These are phyloP conservation scores for Terana coerulea DNA, from an alignment of 768 basidiomycete genomes.

Conservation along the genomic window DNA sequence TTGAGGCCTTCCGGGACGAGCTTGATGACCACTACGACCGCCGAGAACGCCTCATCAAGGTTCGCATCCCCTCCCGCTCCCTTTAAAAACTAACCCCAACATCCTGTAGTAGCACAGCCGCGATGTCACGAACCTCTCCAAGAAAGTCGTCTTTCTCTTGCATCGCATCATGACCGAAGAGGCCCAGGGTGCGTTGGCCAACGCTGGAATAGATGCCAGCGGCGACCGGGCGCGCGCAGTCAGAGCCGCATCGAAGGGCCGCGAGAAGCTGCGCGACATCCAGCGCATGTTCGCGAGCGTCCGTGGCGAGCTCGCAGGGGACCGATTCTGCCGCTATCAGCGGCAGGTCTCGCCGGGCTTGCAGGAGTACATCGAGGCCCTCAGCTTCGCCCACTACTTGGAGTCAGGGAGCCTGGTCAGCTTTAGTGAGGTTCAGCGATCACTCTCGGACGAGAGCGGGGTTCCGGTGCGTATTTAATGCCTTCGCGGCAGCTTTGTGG, in stretches of 20 bases:
- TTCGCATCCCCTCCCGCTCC: slow-evolving; percentile 24
- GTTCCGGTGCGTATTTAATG: slow-evolving; percentile 48
- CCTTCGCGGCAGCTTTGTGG: background rate
- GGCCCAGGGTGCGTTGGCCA: slow-evolving; percentile 14
- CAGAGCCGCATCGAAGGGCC: slow-evolving; percentile 47
- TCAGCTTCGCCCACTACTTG: slow-evolving; percentile 86
- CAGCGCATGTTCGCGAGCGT: slow-evolving; percentile 60
- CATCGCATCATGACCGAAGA: slow-evolving; percentile 65
- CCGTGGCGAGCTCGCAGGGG: slow-evolving; percentile 56
- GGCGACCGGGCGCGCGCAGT: slow-evolving; percentile 32
- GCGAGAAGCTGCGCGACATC: slow-evolving; percentile 64
- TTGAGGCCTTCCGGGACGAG: slow-evolving; percentile 62
- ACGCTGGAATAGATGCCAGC: slow-evolving; percentile 9
- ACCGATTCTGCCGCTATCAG: slow-evolving; percentile 76
- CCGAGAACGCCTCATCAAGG: slow-evolving; percentile 89
- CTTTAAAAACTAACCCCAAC: background rate
- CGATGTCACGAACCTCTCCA: slow-evolving; percentile 87
- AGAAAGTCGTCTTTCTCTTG: slow-evolving; percentile 90
- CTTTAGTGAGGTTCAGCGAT: slow-evolving; percentile 60
- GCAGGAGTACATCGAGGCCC: slow-evolving; percentile 95
- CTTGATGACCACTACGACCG: slow-evolving; percentile 85
- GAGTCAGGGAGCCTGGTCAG: slow-evolving; percentile 65
- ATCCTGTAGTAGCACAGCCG: slow-evolving; percentile 57
- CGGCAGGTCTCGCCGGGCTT: slow-evolving; percentile 74
- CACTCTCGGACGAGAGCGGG: slow-evolving; percentile 59